These are phyloP conservation scores for Crithidia fasciculata DNA, from an alignment of 208 protist species.

Conservation along the genomic window DNA sequence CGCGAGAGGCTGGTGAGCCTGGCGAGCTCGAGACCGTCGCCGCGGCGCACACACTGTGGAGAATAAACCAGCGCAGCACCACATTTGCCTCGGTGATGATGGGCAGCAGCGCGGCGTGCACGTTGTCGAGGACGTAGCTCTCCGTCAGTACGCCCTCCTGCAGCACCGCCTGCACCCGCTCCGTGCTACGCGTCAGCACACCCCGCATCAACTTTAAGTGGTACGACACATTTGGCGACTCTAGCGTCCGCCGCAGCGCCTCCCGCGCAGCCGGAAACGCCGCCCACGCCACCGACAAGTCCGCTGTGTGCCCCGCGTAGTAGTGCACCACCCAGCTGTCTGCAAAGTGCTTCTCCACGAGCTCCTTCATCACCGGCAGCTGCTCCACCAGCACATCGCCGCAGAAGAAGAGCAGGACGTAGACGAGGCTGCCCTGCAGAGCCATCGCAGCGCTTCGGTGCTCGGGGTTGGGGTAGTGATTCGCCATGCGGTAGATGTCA, in stretches of 20 bases:
- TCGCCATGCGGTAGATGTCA: slow-evolving; percentile 96
- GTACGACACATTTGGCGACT: slow-evolving; percentile 71
- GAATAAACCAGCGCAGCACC: slow-evolving; percentile 95
- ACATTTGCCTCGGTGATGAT: slow-evolving; percentile 94
- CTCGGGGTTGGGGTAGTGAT: slow-evolving; percentile 93
- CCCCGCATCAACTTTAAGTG: slow-evolving; percentile 58
- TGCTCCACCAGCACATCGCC: slow-evolving; percentile 93
- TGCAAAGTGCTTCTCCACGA: slow-evolving; percentile 98
- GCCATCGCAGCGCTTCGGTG: slow-evolving; percentile 94
- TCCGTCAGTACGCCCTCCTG: slow-evolving; percentile 93
- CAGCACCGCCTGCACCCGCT: slow-evolving; percentile 50
- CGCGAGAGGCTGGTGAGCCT: slow-evolving; percentile 21
- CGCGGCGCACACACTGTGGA: slow-evolving; percentile 71
- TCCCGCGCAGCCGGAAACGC: slow-evolving; percentile 92
- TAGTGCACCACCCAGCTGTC: slow-evolving; percentile 99
- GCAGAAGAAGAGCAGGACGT: slow-evolving; percentile 98
- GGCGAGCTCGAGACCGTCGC: neutral
- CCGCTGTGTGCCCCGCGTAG: slow-evolving; percentile 97
- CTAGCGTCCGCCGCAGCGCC: slow-evolving; percentile 93
- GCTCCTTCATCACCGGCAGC: slow-evolving; percentile 95
- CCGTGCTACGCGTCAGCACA: slow-evolving; percentile 47
- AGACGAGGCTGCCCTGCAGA: slow-evolving; percentile 94
- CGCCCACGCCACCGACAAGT: slow-evolving; percentile 93
- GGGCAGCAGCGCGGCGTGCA: slow-evolving; percentile 84
- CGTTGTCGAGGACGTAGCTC: slow-evolving; percentile 94